Base-by-base conservation (phyloP, 495 filamentous ascomycete genomes). In the Tuber calosporum region DNA sequence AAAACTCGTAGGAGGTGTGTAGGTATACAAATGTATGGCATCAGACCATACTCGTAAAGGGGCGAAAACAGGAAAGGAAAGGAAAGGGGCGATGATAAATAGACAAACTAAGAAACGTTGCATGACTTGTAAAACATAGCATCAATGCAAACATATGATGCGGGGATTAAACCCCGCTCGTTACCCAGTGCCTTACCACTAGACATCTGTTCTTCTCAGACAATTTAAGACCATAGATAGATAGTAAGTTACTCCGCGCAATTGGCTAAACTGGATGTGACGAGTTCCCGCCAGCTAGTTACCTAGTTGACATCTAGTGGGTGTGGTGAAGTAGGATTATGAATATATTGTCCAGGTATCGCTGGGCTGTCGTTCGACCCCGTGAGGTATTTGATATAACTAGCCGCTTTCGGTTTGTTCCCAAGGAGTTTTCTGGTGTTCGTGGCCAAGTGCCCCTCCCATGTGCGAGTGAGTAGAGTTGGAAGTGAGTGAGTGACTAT, bases 401-500 rank as follows among this genome's bases (percentile, higher is more conserved):
- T 62, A 30, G 53, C 11, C 53, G 53, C 53, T n/a, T 30, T 58
- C 30, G 30, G 53, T 62, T 15, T 62, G 30, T 36, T 36, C n/a
- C 37, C 30, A 69, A 34, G 37, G 67, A n/a, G 67, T 71, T n/a
- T 9, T 22, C 69, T 68, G 8, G 41, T 36, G 40, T 62, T 71
- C 69, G 34, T 20, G 67, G 11, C 22, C 9, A 62, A 26, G 26
- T 62, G 45, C 9, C 9, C 53, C 30, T 26, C 53, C 45, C 45
- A n/a, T 62, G n/a, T 62, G 26, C 9, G 26, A 62, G 53, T 62
- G 11, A 30, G 9, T 62, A 17, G 53, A 62, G 53, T 17, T 30
- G 53, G n/a, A 62, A 62, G 53, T 30, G 26, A 30, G 22, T 4
- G 70, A 26, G 40, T 43, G 62, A 68, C 69, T 75, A 81, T 48